Evolutionary conservation across 768 basidiomycete genomes (phyloP), one percentile per base, ranked within the genome.

Genomic region (Exidia glandulosa): DNA sequence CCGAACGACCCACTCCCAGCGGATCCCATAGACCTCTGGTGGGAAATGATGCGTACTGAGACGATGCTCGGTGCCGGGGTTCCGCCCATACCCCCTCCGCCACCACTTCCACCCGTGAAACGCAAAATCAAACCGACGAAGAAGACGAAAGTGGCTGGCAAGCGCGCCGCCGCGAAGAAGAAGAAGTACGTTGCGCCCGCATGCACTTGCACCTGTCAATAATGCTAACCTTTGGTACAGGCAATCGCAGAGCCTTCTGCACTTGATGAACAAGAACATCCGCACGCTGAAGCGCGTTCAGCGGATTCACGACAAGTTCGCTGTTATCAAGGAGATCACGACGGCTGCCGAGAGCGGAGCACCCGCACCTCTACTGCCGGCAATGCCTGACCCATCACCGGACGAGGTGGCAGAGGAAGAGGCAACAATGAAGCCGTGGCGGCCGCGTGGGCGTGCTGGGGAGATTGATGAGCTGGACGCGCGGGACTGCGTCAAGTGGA

Each of bases 221-320:
- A 10, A 19, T 10, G 10, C 36, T 37, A 0, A 45, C 3, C 2
- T 23, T 1, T 19, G 6, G 19, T 23, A 6, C 41, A 45, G 41
- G 41, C 19, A 14, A 3, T 45, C 41, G 0, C 41, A 12, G 41
- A 45, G 41, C 1, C 71, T 92, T 23, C 74, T 90, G n/a, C 73
- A 72, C 16, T 65, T 84, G 58, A 90, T 92, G 84, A 90, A 87
- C 68, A 75, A 75, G 57, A 92, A 92, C 66, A 82, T 92, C 60
- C 81, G 78, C 63, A 87, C 87, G 2, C 79, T 91, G 73, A 82
- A 84, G 60, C 80, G 85, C 29, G 79, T 92, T 32, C 77, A 88
- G 58, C 80, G 81, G 62, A 88, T 85, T 0, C 88, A 93, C 67
- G 74, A 80, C 60, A 86, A 85, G 66, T 85, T 90, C 63, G 76